Evolutionary conservation across 164 flowering plant species (phyloP).

Genomic region (Nymphaea colorata): DNA sequence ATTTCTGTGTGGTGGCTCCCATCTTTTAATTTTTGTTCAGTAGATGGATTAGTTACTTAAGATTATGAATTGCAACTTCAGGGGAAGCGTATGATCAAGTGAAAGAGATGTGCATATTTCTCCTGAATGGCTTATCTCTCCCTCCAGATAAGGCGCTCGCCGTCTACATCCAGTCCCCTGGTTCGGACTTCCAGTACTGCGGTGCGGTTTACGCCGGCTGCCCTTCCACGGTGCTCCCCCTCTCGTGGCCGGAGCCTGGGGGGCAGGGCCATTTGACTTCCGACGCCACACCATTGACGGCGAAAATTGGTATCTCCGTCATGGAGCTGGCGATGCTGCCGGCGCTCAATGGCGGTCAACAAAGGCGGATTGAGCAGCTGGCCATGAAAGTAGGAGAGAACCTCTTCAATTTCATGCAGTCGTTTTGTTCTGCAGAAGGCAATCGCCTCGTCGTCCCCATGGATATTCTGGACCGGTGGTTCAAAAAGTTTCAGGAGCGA

Average conservation of each 20-base stretch:
- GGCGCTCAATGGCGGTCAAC: slow-evolving; percentile 60
- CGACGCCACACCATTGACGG: slow-evolving; percentile 49
- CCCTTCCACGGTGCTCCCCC: slow-evolving; percentile 89
- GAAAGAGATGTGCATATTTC: slow-evolving; percentile 73
- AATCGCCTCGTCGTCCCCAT: slow-evolving; percentile 68
- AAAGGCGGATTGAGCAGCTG: slow-evolving; percentile 53
- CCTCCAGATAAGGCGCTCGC: slow-evolving; percentile 94
- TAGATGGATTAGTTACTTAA: background rate
- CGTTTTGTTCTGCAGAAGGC: slow-evolving; percentile 91
- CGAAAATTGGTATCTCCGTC: slow-evolving; percentile 91
- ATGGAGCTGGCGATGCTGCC: slow-evolving; percentile 67
- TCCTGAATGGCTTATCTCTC: slow-evolving; percentile 61
- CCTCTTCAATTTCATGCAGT: slow-evolving; percentile 95
- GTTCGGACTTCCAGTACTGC: slow-evolving; percentile 66
- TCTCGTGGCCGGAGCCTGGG: slow-evolving; percentile 82
- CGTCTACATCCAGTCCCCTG: slow-evolving; percentile 88
- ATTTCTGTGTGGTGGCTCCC: background rate
- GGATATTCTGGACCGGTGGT: slow-evolving; percentile 97
- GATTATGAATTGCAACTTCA: slow-evolving; percentile 11
- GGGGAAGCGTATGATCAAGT: slow-evolving; percentile 78
- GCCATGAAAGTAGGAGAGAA: slow-evolving; percentile 96
- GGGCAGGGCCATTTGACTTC: slow-evolving; percentile 45
- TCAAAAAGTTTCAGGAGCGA: slow-evolving; percentile 89
- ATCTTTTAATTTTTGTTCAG: background rate
- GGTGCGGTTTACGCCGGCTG: slow-evolving; percentile 81